These are phyloP conservation scores for Linum lewisii DNA, from an alignment of 345 rosid species.

Conservation along the genomic window DNA sequence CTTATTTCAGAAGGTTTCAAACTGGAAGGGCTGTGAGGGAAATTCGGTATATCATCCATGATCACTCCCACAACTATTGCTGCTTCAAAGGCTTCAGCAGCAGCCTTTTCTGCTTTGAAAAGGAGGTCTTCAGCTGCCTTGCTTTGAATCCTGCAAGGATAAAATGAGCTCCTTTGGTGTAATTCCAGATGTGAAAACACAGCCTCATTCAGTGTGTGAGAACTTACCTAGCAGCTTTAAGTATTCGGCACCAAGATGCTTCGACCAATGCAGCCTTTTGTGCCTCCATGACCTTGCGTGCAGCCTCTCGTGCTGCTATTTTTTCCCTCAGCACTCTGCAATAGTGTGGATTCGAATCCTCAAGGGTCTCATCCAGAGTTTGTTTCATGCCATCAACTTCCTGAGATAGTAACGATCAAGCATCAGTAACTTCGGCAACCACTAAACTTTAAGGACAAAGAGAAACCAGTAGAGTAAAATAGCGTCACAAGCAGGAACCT, in stretches of 20 bases:
- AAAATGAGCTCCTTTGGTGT: neutral
- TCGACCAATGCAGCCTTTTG: conserved; percentile 86
- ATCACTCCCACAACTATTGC: conserved; percentile 80
- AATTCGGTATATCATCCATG: conserved; percentile 67
- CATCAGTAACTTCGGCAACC: neutral
- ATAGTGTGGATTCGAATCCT: conserved; percentile 83
- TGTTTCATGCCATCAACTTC: conserved; percentile 82
- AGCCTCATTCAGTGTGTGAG: neutral
- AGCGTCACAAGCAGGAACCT: conserved; percentile 32
- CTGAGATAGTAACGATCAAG: conserved; percentile 25
- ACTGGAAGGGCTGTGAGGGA: conserved; percentile 41
- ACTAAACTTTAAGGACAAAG: neutral
- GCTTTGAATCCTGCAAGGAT: conserved; percentile 47
- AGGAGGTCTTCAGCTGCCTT: conserved; percentile 63
- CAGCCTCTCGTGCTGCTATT: conserved; percentile 90
- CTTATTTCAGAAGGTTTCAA: conserved; percentile 39
- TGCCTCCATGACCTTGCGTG: conserved; percentile 73
- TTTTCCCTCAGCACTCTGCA: conserved; percentile 77
- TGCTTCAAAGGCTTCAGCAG: conserved; percentile 78
- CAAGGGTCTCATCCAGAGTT: conserved; percentile 87
- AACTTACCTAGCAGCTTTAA: conserved; percentile 72
- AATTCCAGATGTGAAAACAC: neutral
- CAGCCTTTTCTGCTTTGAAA: conserved; percentile 58
- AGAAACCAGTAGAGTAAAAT: neutral
- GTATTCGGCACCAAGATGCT: conserved; percentile 92